phyloP scores from a whole-genome alignment of 768 basidiomycete species.

The Pseudohyphozyma bogoriensis region DNA sequence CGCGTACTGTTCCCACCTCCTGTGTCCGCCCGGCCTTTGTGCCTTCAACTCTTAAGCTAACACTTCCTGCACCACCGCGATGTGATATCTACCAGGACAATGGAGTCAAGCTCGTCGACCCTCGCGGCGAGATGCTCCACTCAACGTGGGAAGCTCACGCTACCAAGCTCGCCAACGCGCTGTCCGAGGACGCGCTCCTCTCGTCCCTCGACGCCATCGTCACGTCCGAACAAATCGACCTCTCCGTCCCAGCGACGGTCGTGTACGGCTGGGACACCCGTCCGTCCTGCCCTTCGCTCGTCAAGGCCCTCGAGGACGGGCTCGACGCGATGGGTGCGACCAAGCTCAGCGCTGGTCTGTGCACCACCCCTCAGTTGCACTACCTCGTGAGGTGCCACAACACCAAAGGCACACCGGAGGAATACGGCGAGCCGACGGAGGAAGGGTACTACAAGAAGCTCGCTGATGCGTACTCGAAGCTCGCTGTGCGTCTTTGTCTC shows the following conservation, averaged over 20 bases:
- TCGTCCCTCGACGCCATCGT: constrained; percentile 55
- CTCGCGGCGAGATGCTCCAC: constrained; percentile 94
- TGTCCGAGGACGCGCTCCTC: constrained; percentile 63
- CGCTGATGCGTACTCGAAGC: constrained; percentile 66
- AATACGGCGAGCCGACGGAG: constrained; percentile 68
- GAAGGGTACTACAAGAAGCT: constrained; percentile 79
- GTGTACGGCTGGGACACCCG: constrained; percentile 91
- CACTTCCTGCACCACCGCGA: background rate
- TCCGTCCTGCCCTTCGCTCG: constrained; percentile 67
- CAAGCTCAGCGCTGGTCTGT: constrained; percentile 65
- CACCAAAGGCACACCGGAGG: constrained; percentile 64
- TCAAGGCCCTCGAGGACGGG: constrained; percentile 70
- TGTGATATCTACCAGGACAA: constrained; percentile 89
- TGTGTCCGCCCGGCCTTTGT: no score
- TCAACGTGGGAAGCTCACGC: constrained; percentile 83
- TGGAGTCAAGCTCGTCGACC: constrained; percentile 96
- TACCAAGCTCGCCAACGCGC: constrained; percentile 73
- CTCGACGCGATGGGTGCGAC: constrained; percentile 41
- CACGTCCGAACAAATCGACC: constrained; percentile 58
- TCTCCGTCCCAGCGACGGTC: constrained; percentile 65
- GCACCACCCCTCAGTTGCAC: constrained; percentile 90
- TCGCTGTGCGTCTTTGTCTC: constrained; percentile 57
- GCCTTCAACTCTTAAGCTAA: background rate
- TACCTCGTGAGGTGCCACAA: constrained; percentile 87
- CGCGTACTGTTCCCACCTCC: no score